Conservation (phyloP, 2,329 filamentous ascomycete genomes). For the Lojkania enalia region DNA sequence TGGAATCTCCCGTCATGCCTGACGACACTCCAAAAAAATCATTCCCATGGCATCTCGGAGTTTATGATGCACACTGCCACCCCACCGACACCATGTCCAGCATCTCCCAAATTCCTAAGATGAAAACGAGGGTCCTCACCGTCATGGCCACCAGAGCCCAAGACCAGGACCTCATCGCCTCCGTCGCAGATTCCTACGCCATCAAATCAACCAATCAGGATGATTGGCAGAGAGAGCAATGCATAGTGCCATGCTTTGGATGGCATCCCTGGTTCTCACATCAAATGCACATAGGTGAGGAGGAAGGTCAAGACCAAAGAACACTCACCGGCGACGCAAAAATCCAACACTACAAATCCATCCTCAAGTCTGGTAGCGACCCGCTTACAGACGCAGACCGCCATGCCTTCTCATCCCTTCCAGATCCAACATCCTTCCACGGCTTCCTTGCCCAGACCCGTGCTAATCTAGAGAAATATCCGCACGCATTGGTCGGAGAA, state of each 20-base stretch:
- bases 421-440: constrained; percentile 63
- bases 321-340: constrained; percentile 52
- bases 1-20: constrained; percentile 4
- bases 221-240: constrained; percentile 41
- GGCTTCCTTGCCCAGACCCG: constrained; percentile 61
- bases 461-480: constrained; percentile 59
- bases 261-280: constrained; percentile 90
- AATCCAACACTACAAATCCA: constrained; percentile 66
- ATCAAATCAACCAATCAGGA: constrained; percentile 42
- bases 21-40: constrained; percentile 8
- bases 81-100: constrained; percentile 76
- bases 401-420: constrained; percentile 53
- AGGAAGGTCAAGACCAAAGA: constrained; percentile 27
- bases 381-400: constrained; percentile 44
- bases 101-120: constrained; percentile 60
- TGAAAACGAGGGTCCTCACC: constrained; percentile 68
- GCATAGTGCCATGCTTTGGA: constrained; percentile 73
- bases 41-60: constrained; percentile 70
- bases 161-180: constrained; percentile 73
- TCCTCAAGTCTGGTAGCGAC: constrained; percentile 57
- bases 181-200: constrained; percentile 61
- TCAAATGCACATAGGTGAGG: constrained; percentile 62
- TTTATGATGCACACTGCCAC: constrained; percentile 82
- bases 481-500: constrained; percentile 72
- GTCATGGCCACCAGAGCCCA: constrained; percentile 77